These are phyloP conservation scores for Paramyrothecium roridum DNA, from an alignment of 2,329 filamentous ascomycete species.

Conservation along the genomic window DNA sequence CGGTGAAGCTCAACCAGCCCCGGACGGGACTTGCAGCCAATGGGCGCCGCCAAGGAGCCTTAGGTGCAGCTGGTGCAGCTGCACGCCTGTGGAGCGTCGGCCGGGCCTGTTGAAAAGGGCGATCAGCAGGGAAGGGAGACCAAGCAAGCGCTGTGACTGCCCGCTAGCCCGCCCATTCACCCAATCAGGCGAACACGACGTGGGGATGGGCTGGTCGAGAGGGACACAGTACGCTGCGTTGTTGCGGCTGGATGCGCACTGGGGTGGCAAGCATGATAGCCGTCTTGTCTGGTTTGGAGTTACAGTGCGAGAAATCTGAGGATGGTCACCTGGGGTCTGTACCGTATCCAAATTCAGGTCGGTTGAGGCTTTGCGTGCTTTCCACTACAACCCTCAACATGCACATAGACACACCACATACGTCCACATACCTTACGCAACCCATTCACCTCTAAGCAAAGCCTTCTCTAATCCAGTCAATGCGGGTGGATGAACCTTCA, in stretches of 20 bases:
- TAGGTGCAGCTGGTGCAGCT: constrained; percentile 21
- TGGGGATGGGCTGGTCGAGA: neutral
- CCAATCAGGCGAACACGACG: neutral
- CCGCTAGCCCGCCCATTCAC: neutral
- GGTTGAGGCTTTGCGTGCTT: no score
- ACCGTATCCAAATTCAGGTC: no score
- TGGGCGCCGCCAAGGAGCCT: constrained; percentile 20
- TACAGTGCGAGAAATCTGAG: no score
- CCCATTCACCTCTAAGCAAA: neutral
- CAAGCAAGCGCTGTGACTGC: neutral
- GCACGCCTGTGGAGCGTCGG: constrained; percentile 18
- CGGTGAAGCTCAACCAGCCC: constrained; percentile 33
- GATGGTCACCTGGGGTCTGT: no score
- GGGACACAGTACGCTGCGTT: neutral
- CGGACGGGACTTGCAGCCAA: constrained; percentile 30
- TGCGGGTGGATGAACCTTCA: neutral
- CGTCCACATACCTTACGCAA: no score
- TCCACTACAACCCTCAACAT: neutral
- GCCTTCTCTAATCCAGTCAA: neutral
- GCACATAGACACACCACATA: neutral
- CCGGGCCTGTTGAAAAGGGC: constrained; percentile 8
- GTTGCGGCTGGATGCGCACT: neutral
- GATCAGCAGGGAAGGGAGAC: constrained; percentile 15
- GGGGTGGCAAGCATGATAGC: no score
- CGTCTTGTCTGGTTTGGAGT: no score